Conservation (phyloP, 805 yeast species). For the Aciculoconidium aculeatum region DNA sequence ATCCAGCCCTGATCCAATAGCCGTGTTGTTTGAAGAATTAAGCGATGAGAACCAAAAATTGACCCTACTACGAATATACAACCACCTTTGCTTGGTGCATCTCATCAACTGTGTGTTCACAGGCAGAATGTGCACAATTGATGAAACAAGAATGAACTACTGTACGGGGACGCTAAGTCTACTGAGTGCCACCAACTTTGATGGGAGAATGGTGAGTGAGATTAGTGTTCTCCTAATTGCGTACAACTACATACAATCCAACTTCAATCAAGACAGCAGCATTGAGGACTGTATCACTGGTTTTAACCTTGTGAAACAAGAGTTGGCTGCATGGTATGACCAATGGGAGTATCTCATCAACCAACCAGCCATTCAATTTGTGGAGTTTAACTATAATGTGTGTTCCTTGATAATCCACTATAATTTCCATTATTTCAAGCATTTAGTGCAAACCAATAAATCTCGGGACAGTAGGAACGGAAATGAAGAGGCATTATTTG, state of each 20-base stretch:
- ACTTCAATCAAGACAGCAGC: constrained; percentile 3
- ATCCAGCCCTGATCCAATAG: no score
- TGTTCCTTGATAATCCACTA: constrained; percentile 47
- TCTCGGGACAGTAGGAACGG: constrained; percentile 4
- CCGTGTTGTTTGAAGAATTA: constrained; percentile 27
- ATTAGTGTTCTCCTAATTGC: constrained; percentile 54
- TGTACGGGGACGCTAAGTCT: constrained; percentile 54
- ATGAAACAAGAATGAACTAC: constrained; percentile 51
- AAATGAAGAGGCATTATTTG: constrained; percentile 8
- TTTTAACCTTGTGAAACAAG: constrained; percentile 37
- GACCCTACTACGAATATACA: constrained; percentile 61
- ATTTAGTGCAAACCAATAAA: constrained; percentile 2
- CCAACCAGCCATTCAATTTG: constrained; percentile 70
- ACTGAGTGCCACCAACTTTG: constrained; percentile 66
- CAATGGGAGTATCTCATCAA: constrained; percentile 66
- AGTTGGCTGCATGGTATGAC: constrained; percentile 54
- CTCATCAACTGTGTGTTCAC: constrained; percentile 58
- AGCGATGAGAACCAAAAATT: constrained; percentile 45
- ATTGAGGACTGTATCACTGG: constrained; percentile 3
- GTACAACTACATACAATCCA: constrained; percentile 50
- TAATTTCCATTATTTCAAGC: constrained; percentile 26
- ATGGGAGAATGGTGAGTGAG: constrained; percentile 78
- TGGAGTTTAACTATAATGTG: constrained; percentile 64
- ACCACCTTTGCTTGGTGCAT: constrained; percentile 65
- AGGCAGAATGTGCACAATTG: constrained; percentile 60